Evolutionary conservation across 1,139 yeast genomes (phyloP), one percentile per base, ranked within the genome.

Genomic region (Pichia sp.): DNA sequence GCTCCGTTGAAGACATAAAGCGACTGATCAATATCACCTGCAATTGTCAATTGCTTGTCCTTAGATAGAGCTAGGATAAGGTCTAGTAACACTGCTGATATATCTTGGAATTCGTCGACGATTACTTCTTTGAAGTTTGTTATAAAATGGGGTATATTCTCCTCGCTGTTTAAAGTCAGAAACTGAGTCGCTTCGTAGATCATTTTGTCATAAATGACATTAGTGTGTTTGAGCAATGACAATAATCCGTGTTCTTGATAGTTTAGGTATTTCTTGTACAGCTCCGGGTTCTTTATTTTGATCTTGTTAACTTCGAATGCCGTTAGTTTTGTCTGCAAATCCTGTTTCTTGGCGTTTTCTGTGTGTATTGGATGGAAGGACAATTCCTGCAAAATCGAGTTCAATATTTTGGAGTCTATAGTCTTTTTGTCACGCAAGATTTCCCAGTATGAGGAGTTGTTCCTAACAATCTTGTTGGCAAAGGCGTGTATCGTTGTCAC

Each of bases 71-170:
- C 58, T 39, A 66, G 60, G 4, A 84, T 63, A 6, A 85, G 61
- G 12, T 70, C 67, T 40, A 77, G 60, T 22, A 84, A 67, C n/a
- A 69, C 70, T 0, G 74, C 72, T 53, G 81, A 76, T 64, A 84
- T 72, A 63, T 86, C 95, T 61, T 86, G 94, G 58, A 81, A 83
- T 63, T 86, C 95, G 63, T 86, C 95, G 12, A 85, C 80, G 0
- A 86, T 63, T 0, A 85, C 44, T 33, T 51, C 45, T 32, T 53
- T 53, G 11, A 38, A 24, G 6, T 45, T 34, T 3, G 40, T 9
- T 18, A 47, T 42, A n/a, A 12, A 10, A 1, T 24, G n/a, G 7
- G 50, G 46, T 14, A 41, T 17, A 7, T 14, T 30, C 21, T 32
- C 40, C n/a, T 34, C 15, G 19, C 28, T 34, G 22, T 36, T 15